Percentiles rank a stretch among this genome's conserved stretches.
These are phyloP conservation scores for Xylaria sp. DNA, from an alignment of 2,329 filamentous ascomycete species.

Conservation along the genomic window DNA sequence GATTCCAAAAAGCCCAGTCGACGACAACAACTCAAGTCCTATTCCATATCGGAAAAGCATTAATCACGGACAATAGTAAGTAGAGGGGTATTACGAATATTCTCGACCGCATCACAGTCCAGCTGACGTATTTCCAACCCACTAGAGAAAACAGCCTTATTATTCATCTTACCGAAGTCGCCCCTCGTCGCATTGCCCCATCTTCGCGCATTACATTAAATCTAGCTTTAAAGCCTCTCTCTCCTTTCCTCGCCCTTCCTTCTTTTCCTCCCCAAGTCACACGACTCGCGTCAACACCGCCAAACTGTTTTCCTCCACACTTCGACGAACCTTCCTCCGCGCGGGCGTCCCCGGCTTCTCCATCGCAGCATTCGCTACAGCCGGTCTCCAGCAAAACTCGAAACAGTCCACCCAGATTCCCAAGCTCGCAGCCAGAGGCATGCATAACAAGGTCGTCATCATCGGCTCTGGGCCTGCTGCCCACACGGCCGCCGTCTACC, in stretches of 20 bases:
- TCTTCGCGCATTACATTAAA: not conserved
- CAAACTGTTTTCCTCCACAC: slow-evolving; percentile 92
- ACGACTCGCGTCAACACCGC: slow-evolving; percentile 56
- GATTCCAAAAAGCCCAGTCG: slow-evolving; percentile 31
- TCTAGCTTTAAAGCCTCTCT: not conserved
- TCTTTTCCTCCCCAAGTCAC: not conserved
- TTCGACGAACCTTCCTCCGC: slow-evolving; percentile 76
- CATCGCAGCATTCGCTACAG: slow-evolving; percentile 74
- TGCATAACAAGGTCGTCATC: slow-evolving; percentile 94
- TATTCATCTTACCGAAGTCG: not conserved
- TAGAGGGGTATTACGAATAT: not conserved
- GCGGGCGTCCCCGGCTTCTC: slow-evolving; percentile 78
- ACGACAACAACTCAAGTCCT: not conserved
- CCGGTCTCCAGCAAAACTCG: slow-evolving; percentile 66
- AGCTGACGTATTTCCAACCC: not conserved
- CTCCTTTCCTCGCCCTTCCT: not conserved
- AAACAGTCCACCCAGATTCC: slow-evolving; percentile 50
- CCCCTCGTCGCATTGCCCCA: not conserved
- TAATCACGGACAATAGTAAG: not conserved
- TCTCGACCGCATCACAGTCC: not conserved
- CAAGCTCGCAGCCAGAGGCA: slow-evolving; percentile 65
- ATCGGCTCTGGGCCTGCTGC: slow-evolving; percentile 96
- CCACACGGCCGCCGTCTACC: slow-evolving; percentile 97
- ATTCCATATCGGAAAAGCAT: not conserved
- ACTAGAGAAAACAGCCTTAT: not conserved